Evolutionary conservation across 2,329 filamentous ascomycete genomes (phyloP).

Genomic region (Phoma sp.): DNA sequence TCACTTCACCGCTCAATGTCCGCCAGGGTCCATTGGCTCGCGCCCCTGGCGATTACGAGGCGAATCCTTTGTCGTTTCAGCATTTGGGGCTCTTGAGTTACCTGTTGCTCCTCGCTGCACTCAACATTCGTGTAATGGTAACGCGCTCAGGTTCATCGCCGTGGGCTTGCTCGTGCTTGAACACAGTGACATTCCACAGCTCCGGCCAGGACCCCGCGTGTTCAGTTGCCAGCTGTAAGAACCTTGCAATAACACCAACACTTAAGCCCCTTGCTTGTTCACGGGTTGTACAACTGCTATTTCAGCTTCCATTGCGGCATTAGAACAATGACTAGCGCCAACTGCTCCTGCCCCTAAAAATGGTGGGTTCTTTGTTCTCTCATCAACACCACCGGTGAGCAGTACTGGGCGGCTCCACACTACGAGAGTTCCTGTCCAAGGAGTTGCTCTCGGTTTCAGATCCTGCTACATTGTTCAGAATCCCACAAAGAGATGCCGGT

Average conservation of each 20-base stretch:
- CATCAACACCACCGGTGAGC: constrained; percentile 6
- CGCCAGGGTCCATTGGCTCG: constrained; percentile 11
- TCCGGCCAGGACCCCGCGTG: not conserved
- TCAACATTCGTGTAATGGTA: not conserved
- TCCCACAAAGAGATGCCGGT: not conserved
- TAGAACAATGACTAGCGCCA: constrained; percentile 11
- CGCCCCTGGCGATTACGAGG: constrained; percentile 9
- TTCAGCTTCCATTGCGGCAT: not conserved
- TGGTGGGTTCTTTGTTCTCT: not conserved
- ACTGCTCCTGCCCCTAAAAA: not conserved
- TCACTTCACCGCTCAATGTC: constrained; percentile 30
- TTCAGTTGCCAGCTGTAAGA: not conserved
- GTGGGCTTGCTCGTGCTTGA: not conserved
- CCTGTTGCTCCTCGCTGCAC: not conserved
- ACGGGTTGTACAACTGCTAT: constrained; percentile 1
- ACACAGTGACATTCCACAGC: not conserved
- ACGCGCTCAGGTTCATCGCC: not conserved
- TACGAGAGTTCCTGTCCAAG: not conserved
- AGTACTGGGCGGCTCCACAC: constrained; percentile 1
- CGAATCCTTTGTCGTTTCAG: constrained; percentile 10
- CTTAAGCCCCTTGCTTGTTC: not conserved
- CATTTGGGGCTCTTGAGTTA: not conserved
- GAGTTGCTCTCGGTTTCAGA: not conserved
- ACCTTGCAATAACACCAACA: not conserved
- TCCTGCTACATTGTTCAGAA: not conserved